phyloP scores from a whole-genome alignment of 495 filamentous ascomycete species.

The Hypoxylon rickii region DNA sequence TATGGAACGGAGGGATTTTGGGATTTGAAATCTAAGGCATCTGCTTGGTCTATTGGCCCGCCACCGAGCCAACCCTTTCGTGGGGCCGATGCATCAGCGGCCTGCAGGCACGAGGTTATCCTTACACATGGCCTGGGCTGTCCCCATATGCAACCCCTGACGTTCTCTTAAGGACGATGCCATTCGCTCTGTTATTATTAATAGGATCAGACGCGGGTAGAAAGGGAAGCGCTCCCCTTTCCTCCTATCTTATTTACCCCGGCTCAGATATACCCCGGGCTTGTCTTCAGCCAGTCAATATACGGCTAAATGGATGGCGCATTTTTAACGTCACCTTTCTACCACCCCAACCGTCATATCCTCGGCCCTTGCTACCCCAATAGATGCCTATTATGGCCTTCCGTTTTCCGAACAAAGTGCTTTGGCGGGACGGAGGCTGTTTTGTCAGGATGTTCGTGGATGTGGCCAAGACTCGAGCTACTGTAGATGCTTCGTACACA shows the following conservation, averaged over 20 bases:
- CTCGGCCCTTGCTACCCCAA: slow-evolving; percentile 36
- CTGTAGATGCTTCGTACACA: slow-evolving; percentile 28
- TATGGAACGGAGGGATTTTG: slow-evolving; percentile 25
- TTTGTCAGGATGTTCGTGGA: slow-evolving; percentile 17
- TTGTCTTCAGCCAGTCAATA: slow-evolving; percentile 26
- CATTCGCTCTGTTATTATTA: slow-evolving; percentile 29
- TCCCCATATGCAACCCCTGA: slow-evolving; percentile 12
- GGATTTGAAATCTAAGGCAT: slow-evolving; percentile 36
- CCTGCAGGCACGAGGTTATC: slow-evolving; percentile 34
- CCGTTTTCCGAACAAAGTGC: slow-evolving; percentile 37
- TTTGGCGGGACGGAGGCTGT: slow-evolving; percentile 25
- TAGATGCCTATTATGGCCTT: slow-evolving; percentile 27
- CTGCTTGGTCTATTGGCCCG: slow-evolving; percentile 30
- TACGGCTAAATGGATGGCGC: slow-evolving; percentile 40
- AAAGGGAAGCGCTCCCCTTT: slow-evolving; percentile 26
- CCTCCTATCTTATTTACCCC: slow-evolving; percentile 30
- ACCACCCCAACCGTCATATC: slow-evolving; percentile 25
- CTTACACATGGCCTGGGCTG: slow-evolving; percentile 13
- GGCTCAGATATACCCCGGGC: slow-evolving; percentile 24
- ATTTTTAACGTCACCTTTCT: slow-evolving; percentile 34
- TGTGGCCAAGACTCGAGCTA: slow-evolving; percentile 33
- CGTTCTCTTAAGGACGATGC: slow-evolving; percentile 9
- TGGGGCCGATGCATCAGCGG: slow-evolving; percentile 20
- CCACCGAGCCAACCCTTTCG: slow-evolving; percentile 17
- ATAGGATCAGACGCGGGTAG: slow-evolving; percentile 19